Base-by-base conservation (phyloP, 1,284 basidiomycete species). In the Hymenochaete sp. region DNA sequence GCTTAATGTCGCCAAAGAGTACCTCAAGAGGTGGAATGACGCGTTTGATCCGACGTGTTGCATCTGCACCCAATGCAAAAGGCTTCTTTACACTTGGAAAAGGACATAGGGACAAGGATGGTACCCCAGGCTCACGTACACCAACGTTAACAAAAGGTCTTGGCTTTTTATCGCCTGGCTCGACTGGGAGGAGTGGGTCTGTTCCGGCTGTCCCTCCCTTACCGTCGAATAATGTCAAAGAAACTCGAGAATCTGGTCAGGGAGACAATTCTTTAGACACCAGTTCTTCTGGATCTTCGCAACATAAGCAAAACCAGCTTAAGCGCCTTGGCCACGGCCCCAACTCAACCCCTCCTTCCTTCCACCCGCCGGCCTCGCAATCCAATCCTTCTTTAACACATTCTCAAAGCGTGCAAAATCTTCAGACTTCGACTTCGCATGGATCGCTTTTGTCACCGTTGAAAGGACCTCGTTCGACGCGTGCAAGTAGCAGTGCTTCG, bases 31-130 rank as follows among this genome's bases (percentile, higher is more conserved):
- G 42, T 29, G 49, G 49, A 22, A 52, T 52, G 51, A 52, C 40
- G 44, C 51, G 91, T 24, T 92, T 96, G 64, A 79, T 98, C 31
- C 82, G 95, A 41, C 81, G 95, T 31, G 95, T 98, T 36, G 92
- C 93, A 1, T 96, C 92, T 18, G 93, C 93, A 1, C 95, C 95
- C 1, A 98, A 98, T 61, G 84, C 92, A 38, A 98, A 98, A 63
- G 85, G 84, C 33, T 70, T 97, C 16, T 93, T 95, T 61, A 69
- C 73, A 38, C 64, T 77, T 37, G 70, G 74, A 35, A 72, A 71
- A 44, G 70, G 73, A 38, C 57, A 56, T 71, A 42, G 64, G 70
- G 11, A 60, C 57, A 24, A 57, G 61, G 37, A 73, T 72, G 55
- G 83, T 82, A n/a, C 66, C 87, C 14, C 70, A 70, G 35, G 73